Conservation (phyloP, 148 eudicot species). For the Spergularia bocconei region DNA sequence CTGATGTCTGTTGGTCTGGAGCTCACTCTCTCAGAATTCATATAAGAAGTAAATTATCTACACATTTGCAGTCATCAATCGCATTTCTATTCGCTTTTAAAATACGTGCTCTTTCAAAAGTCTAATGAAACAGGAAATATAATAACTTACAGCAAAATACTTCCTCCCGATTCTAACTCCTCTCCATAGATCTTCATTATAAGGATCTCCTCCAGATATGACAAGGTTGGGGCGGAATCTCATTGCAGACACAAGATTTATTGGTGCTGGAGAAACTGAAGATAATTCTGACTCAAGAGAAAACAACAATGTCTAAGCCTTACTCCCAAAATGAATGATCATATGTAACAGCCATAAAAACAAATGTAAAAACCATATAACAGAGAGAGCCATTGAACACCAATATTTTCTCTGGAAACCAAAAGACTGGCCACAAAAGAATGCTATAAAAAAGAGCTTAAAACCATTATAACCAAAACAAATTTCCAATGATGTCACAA, state of each 20-base stretch:
- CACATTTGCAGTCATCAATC: not conserved
- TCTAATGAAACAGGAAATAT: not conserved
- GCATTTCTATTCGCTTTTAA: not conserved
- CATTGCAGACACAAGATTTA: slow-evolving; percentile 43
- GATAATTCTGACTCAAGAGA: slow-evolving; percentile 35
- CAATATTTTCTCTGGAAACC: not conserved
- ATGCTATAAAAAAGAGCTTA: not conserved
- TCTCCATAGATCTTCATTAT: slow-evolving; percentile 78
- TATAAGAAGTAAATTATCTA: not conserved
- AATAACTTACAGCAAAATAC: slow-evolving; percentile 55
- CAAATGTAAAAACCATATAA: not conserved
- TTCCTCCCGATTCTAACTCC: slow-evolving; percentile 58
- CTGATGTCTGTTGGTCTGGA: not conserved
- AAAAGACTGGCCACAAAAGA: slow-evolving; percentile 3
- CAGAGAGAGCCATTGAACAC: not conserved
- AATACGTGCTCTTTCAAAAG: not conserved
- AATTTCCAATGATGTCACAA: not conserved
- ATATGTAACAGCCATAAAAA: too few relatives aligned
- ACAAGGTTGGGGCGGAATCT: slow-evolving; percentile 93
- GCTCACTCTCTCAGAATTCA: not conserved
- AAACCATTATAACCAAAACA: not conserved
- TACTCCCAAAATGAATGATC: too few relatives aligned
- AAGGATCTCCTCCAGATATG: slow-evolving; percentile 81
- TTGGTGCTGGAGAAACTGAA: slow-evolving; percentile 32
- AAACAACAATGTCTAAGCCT: too few relatives aligned